Conservation (phyloP, 768 basidiomycete genomes). For the Lactarius trivialis region DNA sequence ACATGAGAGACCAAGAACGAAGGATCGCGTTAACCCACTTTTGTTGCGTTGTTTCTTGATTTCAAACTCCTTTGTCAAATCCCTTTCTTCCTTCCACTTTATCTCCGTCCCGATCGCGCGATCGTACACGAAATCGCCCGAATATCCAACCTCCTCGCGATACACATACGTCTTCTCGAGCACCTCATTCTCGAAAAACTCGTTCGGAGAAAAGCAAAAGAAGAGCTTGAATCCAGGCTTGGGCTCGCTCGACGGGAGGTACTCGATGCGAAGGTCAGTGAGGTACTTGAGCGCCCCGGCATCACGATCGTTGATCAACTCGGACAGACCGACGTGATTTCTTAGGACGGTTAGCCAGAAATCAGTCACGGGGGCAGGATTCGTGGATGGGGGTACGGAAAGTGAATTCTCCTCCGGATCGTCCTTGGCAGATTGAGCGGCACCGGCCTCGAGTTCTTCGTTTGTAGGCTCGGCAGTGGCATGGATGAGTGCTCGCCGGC, state of each 20-base stretch:
- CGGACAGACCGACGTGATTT: constrained; percentile 81
- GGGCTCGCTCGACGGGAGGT: constrained; percentile 55
- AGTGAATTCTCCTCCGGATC: constrained; percentile 64
- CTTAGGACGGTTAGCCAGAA: constrained; percentile 98
- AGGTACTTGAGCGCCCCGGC: constrained; percentile 79
- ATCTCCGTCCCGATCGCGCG: constrained; percentile 87
- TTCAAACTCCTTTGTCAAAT: constrained; percentile 94
- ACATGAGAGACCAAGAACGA: neutral
- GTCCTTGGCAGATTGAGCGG: constrained; percentile 65
- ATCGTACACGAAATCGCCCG: constrained; percentile 96
- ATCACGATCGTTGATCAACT: constrained; percentile 92
- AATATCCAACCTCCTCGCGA: constrained; percentile 87
- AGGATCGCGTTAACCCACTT: constrained; percentile 44
- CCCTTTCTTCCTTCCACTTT: constrained; percentile 97
- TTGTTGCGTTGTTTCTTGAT: constrained; percentile 99
- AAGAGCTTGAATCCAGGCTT: constrained; percentile 89
- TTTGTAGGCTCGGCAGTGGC: constrained; percentile 65
- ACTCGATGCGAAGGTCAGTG: constrained; percentile 71
- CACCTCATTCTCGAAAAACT: constrained; percentile 78
- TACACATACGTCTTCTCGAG: constrained; percentile 95
- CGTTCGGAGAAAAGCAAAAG: constrained; percentile 78
- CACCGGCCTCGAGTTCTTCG: constrained; percentile 81
- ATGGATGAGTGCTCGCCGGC: constrained; percentile 76
- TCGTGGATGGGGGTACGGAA: constrained; percentile 25
- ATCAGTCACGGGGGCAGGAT: constrained; percentile 64